Evolutionary conservation across 169 alveolate species (phyloP).

Genomic region (Perkinsus chesapeaki): DNA sequence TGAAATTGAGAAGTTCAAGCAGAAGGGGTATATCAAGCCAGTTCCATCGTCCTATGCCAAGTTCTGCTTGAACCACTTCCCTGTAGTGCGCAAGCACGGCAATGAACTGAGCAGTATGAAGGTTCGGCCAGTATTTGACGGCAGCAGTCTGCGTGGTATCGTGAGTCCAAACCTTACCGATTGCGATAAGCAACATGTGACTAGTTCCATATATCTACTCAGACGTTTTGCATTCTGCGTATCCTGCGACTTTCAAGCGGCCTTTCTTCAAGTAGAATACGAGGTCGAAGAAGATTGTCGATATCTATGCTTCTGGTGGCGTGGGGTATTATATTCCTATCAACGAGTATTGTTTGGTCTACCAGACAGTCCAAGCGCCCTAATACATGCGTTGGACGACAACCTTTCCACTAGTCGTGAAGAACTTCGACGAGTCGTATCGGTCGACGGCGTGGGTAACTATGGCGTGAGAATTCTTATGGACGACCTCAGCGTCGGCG

Average conservation of each 20-base stretch:
- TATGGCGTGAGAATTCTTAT: background rate
- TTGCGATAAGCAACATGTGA: background rate
- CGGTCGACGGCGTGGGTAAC: background rate
- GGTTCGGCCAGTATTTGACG: background rate
- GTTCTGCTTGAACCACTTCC: background rate
- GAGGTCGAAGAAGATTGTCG: background rate
- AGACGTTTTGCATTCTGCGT: background rate
- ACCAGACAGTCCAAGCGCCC: background rate
- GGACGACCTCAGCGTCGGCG: background rate
- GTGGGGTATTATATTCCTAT: background rate
- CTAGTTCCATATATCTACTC: background rate
- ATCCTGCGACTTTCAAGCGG: background rate
- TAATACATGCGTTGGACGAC: background rate
- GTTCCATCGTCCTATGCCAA: background rate
- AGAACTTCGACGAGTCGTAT: background rate
- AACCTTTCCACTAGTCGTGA: background rate
- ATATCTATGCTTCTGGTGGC: background rate
- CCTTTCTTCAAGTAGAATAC: background rate
- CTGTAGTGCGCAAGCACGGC: background rate
- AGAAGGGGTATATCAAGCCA: background rate
- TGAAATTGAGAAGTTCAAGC: background rate
- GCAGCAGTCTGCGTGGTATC: background rate
- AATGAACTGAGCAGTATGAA: background rate
- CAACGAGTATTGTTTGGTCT: background rate
- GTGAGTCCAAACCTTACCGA: background rate